Conservation (phyloP, 495 filamentous ascomycete species). For the Amphirosellinia nigrospora region DNA sequence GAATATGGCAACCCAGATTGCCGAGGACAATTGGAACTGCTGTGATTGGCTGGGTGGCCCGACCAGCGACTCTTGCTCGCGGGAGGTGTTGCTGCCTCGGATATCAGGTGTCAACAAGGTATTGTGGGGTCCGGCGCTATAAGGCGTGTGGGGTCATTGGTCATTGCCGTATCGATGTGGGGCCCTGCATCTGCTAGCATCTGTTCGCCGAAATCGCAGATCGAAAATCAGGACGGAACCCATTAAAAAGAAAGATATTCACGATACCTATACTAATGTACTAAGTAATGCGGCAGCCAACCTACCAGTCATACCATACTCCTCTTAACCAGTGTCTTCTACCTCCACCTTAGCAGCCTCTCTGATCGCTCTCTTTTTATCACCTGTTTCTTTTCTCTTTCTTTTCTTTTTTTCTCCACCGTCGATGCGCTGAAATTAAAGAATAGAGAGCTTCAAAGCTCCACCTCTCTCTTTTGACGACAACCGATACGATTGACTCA, state of each 20-base stretch:
- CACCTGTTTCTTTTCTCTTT: neutral
- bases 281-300: too few relatives aligned
- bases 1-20: constrained; percentile 18
- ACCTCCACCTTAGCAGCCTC: neutral
- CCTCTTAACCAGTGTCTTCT: too few relatives aligned
- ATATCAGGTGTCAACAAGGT: neutral
- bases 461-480: neutral
- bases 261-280: too few relatives aligned
- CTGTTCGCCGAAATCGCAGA: too few relatives aligned
- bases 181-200: neutral
- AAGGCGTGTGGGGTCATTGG: too few relatives aligned
- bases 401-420: too few relatives aligned
- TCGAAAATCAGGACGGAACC: too few relatives aligned
- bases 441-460: constrained; percentile 16
- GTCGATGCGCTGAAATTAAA: neutral
- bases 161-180: neutral
- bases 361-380: neutral
- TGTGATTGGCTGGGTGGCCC: constrained; percentile 23
- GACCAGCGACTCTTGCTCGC: neutral
- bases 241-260: constrained; percentile 8
- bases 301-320: too few relatives aligned
- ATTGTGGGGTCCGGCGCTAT: too few relatives aligned
- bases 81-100: neutral
- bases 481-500: neutral
- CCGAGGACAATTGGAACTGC: constrained; percentile 28